Conservation (phyloP, 2,329 filamentous ascomycete genomes). For the Ustilaginoidea virens region DNA sequence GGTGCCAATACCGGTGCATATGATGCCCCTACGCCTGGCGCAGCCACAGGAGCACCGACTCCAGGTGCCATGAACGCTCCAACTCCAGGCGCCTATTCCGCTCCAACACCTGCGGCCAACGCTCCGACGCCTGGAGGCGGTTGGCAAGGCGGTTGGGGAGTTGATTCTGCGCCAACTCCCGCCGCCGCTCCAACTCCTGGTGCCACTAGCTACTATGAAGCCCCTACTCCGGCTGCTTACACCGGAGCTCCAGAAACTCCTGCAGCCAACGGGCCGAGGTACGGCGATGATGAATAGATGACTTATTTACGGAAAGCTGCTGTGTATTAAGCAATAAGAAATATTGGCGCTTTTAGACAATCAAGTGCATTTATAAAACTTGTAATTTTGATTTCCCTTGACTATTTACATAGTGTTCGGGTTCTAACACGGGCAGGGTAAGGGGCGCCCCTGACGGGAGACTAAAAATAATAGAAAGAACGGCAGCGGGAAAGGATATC, state of each 20-base stretch:
- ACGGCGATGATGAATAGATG: conserved; percentile 36
- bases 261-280: conserved; percentile 40
- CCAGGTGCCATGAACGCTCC: conserved; percentile 51
- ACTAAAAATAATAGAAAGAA: background rate
- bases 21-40: conserved; percentile 55
- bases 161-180: conserved; percentile 51
- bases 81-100: conserved; percentile 54
- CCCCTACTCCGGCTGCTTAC: conserved; percentile 50
- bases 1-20: conserved; percentile 36
- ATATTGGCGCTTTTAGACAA: too few species aligned
- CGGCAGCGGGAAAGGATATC: background rate
- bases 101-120: conserved; percentile 45
- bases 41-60: conserved; percentile 41
- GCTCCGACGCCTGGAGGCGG: conserved; percentile 56
- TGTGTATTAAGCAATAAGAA: too few species aligned
- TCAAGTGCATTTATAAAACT: too few species aligned
- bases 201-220: conserved; percentile 46
- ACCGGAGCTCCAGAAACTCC: conserved; percentile 42
- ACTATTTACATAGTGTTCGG: too few species aligned
- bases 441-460: too few species aligned
- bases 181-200: conserved; percentile 56
- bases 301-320: too few species aligned
- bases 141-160: conserved; percentile 43
- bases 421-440: too few species aligned
- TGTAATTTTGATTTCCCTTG: too few species aligned